phyloP scores from a whole-genome alignment of 2,329 filamentous ascomycete species.

The Trichoderma koningiopsis region DNA sequence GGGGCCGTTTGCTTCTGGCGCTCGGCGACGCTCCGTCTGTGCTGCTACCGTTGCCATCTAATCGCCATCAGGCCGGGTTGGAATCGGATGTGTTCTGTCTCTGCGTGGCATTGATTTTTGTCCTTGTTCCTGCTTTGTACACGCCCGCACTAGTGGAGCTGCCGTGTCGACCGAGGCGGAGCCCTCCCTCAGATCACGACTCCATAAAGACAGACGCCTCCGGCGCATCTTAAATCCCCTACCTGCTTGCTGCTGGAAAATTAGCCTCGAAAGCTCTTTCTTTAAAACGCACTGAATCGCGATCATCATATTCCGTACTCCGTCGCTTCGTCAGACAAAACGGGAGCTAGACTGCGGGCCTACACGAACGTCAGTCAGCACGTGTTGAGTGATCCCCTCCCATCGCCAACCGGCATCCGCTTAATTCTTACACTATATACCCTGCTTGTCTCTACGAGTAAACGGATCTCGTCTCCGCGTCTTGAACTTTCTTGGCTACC shows the following conservation, averaged over 20 bases:
- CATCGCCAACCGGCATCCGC: constrained; percentile 24
- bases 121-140: constrained; percentile 27
- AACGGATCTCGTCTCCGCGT: constrained; percentile 21
- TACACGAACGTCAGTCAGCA: constrained; percentile 26
- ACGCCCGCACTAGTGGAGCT: constrained; percentile 33
- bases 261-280: constrained; percentile 5
- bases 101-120: constrained; percentile 23
- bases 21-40: constrained; percentile 14
- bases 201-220: constrained; percentile 28
- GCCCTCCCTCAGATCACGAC: constrained; percentile 27
- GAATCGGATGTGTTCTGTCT: constrained; percentile 12
- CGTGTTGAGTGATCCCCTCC: constrained; percentile 22
- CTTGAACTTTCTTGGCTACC: constrained; percentile 4
- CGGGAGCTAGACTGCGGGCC: constrained; percentile 22
- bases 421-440: constrained; percentile 23
- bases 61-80: constrained; percentile 22
- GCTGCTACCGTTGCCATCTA: constrained; percentile 15
- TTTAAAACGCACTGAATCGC: constrained; percentile 3
- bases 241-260: constrained; percentile 23
- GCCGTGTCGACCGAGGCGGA: constrained; percentile 32
- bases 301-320: constrained; percentile 11
- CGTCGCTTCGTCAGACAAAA: constrained; percentile 17
- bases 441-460: constrained; percentile 16
- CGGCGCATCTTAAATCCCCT: constrained; percentile 31
- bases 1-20: background rate